A percentile compares a stretch with the other conserved stretches of the same genome.
Evolutionary conservation across 2,329 filamentous ascomycete species (phyloP).

Genomic region (Fusarium citri): DNA sequence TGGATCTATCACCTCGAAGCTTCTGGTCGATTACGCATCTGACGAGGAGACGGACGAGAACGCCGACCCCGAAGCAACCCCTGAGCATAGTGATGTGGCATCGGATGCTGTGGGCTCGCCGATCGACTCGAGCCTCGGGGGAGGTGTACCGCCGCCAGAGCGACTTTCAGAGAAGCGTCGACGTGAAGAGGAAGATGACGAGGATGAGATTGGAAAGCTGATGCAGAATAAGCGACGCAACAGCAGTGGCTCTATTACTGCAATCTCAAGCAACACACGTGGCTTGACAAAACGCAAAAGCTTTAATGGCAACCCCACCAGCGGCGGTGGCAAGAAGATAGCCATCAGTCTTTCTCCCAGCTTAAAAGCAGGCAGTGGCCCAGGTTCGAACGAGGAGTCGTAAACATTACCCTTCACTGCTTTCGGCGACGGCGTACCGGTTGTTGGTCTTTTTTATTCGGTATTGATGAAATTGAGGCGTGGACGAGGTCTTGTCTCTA

Average conservation of each 20-base stretch:
- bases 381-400: constrained; percentile 55
- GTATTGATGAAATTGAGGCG: constrained; percentile 26
- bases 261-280: constrained; percentile 52
- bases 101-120: constrained; percentile 52
- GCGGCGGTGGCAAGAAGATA: constrained; percentile 63
- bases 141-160: constrained; percentile 72
- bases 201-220: constrained; percentile 90
- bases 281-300: constrained; percentile 53
- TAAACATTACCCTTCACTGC: constrained; percentile 44
- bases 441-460: constrained; percentile 40
- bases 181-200: constrained; percentile 89
- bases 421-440: constrained; percentile 46
- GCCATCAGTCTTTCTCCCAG: constrained; percentile 67
- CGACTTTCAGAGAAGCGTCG: constrained; percentile 88
- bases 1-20: constrained; percentile 72
- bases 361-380: constrained; percentile 55
- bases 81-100: constrained; percentile 48
- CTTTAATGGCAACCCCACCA: constrained; percentile 56
- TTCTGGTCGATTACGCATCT: constrained; percentile 91
- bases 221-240: constrained; percentile 73
- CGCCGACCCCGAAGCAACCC: constrained; percentile 67
- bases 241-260: constrained; percentile 63
- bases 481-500: constrained; percentile 30
- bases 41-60: constrained; percentile 78
- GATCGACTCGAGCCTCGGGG: constrained; percentile 33